Conservation (phyloP, 2,329 filamentous ascomycete genomes). For the Verticillium isaacii region DNA sequence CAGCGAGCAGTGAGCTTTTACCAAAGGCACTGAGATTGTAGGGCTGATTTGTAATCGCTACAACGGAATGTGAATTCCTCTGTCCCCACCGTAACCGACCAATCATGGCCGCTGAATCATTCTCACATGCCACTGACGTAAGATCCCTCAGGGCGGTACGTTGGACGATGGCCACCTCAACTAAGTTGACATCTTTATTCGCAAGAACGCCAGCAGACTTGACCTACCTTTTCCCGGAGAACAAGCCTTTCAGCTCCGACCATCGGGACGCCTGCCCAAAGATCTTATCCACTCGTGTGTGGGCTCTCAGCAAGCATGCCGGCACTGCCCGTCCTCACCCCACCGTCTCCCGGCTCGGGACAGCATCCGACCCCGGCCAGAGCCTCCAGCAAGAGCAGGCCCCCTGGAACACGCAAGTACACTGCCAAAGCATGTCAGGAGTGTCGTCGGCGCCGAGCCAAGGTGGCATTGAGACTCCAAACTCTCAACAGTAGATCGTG, state of each 20-base stretch:
- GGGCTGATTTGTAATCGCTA: neutral
- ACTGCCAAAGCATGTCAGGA: constrained; percentile 26
- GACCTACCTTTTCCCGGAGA: neutral
- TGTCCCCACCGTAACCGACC: neutral
- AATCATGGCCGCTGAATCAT: neutral
- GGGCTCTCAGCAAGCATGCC: neutral
- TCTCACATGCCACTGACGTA: neutral
- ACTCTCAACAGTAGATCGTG: too few species aligned
- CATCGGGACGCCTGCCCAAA: neutral
- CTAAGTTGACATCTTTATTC: neutral
- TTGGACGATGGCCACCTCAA: neutral
- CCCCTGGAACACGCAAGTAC: constrained; percentile 9
- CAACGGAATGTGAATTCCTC: neutral
- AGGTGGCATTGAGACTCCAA: constrained; percentile 16
- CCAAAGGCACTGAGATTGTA: neutral
- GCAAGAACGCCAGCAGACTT: neutral
- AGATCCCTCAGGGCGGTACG: neutral
- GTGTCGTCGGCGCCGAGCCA: constrained; percentile 29
- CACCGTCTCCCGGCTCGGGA: neutral
- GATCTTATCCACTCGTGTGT: neutral
- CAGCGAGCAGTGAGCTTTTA: too few species aligned
- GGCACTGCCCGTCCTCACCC: neutral
- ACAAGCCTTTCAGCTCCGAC: neutral
- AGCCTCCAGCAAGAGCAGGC: neutral
- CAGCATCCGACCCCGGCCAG: neutral